Conservation (phyloP, 169 alveolate species). For the Condylostoma magnum region DNA sequence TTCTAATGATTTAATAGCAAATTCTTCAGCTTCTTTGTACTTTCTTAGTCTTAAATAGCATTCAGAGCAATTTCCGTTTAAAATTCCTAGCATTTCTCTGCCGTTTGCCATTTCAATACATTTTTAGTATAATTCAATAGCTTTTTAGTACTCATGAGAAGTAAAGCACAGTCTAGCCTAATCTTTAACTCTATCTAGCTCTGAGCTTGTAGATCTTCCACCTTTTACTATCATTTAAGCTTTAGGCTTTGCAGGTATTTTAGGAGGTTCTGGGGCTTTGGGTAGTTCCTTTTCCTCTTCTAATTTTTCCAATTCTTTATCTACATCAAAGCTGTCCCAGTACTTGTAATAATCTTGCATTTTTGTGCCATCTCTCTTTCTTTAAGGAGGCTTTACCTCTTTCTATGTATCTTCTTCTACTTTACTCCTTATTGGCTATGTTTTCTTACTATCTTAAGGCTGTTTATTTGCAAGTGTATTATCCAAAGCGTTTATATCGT, state of each 20-base stretch:
- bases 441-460: neutral
- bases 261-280: neutral
- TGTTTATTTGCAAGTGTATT: neutral
- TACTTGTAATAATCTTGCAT: conserved; percentile 27
- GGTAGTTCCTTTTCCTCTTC: neutral
- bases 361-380: conserved; percentile 16
- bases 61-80: neutral
- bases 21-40: neutral
- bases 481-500: conserved; percentile 6
- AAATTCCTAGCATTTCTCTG: neutral
- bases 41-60: conserved; percentile 15
- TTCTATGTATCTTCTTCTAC: neutral
- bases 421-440: neutral
- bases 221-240: conserved; percentile 18
- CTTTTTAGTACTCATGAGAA: conserved; percentile 10
- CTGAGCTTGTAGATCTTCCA: neutral
- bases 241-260: neutral
- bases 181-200: conserved; percentile 11
- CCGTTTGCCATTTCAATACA: neutral
- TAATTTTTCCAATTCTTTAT: conserved; percentile 23
- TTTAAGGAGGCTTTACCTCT: neutral
- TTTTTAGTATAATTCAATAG: neutral
- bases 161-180: neutral
- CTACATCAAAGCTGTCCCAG: conserved; percentile 27
- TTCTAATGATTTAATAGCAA: neutral